Conservation (phyloP, 164 flowering plant genomes). For the Piper betle region DNA sequence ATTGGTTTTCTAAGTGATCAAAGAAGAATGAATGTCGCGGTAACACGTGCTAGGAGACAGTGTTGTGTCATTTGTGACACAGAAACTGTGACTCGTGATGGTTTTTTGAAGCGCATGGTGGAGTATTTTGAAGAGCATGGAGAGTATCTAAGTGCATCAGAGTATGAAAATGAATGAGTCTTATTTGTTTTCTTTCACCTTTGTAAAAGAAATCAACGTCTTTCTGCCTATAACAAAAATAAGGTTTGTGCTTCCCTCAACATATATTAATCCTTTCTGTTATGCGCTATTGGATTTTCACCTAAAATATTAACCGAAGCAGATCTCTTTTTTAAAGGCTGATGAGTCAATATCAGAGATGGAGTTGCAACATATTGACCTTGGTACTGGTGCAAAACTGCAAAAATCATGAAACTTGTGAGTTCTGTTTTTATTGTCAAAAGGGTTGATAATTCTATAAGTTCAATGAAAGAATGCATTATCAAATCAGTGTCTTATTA, state of each 20-base stretch:
- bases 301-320: no score
- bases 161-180: constrained; percentile 37
- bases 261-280: background rate
- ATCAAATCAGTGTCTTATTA: no score
- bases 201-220: background rate
- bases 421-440: background rate
- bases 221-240: background rate
- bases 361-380: no score
- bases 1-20: constrained; percentile 87
- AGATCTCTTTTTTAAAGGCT: background rate
- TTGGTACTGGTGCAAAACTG: background rate
- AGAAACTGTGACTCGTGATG: constrained; percentile 74
- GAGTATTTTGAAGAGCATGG: constrained; percentile 96
- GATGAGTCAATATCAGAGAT: background rate
- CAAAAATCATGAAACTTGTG: background rate
- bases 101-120: constrained; percentile 72
- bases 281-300: no score
- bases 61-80: constrained; percentile 93
- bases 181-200: background rate
- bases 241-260: background rate
- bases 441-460: background rate
- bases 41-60: constrained; percentile 94
- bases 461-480: background rate
- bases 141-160: constrained; percentile 94
- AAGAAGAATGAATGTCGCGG: constrained; percentile 97